Conservation (phyloP, 2,329 filamentous ascomycete species). For the Paramyrothecium roridum region DNA sequence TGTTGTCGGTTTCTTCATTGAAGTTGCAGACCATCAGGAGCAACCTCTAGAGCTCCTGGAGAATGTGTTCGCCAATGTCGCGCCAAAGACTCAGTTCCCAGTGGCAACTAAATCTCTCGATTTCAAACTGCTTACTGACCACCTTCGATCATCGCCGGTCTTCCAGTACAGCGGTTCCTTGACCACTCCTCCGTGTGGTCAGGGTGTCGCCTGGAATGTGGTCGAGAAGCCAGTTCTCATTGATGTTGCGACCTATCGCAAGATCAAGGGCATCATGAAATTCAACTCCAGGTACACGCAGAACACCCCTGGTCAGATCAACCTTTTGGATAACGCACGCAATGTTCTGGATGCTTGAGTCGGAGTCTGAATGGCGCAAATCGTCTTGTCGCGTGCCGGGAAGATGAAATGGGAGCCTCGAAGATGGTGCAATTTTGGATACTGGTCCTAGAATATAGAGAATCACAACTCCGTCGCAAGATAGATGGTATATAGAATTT, state of each 20-base stretch:
- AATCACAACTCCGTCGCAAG: no score
- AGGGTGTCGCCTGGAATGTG: conserved; percentile 50
- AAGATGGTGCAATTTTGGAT: no score
- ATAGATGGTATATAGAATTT: no score
- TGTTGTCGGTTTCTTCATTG: neutral
- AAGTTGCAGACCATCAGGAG: conserved; percentile 1
- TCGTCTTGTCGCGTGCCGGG: no score
- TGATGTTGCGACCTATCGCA: conserved; percentile 42
- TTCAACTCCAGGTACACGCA: conserved; percentile 53
- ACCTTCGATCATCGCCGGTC: conserved; percentile 32
- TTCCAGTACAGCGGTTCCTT: conserved; percentile 53
- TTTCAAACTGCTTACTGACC: conserved; percentile 31
- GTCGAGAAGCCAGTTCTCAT: conserved; percentile 43
- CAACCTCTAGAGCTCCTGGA: conserved; percentile 11
- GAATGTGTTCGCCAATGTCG: conserved; percentile 30
- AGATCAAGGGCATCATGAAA: conserved; percentile 47
- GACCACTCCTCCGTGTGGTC: conserved; percentile 56
- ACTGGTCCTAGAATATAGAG: no score
- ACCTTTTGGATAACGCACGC: conserved; percentile 31
- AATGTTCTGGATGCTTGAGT: neutral
- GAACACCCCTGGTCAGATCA: conserved; percentile 38
- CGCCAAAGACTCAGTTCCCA: conserved; percentile 29
- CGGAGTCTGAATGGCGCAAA: no score
- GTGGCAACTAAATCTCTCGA: conserved; percentile 31
- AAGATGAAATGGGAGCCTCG: conserved; percentile 11